phyloP scores from a whole-genome alignment of 2,329 filamentous ascomycete species.

The Lachnellula suecica region DNA sequence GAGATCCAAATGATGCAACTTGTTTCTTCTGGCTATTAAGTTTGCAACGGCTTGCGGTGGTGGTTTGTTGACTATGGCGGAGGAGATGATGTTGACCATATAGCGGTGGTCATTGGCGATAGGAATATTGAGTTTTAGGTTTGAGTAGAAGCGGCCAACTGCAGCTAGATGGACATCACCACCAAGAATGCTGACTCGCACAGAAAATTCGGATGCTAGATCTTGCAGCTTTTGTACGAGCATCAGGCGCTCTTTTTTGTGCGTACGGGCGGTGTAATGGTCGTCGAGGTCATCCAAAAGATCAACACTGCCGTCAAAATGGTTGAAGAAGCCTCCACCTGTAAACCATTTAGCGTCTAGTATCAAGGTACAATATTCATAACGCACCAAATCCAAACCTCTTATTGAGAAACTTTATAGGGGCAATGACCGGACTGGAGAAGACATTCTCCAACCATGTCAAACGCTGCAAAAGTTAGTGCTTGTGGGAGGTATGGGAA shows the following conservation, averaged over 20 bases:
- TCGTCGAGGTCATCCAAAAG: constrained; percentile 92
- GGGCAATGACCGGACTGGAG: constrained; percentile 80
- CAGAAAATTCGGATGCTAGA: constrained; percentile 80
- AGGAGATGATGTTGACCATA: constrained; percentile 92
- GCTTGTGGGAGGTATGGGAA: constrained; percentile 30
- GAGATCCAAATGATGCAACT: constrained; percentile 65
- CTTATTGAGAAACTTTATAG: constrained; percentile 86
- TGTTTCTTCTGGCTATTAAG: constrained; percentile 87
- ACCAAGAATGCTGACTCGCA: constrained; percentile 87
- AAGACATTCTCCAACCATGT: constrained; percentile 98
- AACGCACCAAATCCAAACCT: constrained; percentile 71
- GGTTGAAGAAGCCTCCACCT: constrained; percentile 84
- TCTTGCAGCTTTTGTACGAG: constrained; percentile 81
- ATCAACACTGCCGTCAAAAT: constrained; percentile 92
- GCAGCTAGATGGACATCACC: constrained; percentile 94
- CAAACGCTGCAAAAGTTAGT: constrained; percentile 57
- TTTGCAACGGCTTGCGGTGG: constrained; percentile 87
- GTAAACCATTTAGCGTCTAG: constrained; percentile 1
- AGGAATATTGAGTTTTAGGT: constrained; percentile 73
- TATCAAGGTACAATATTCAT: not conserved
- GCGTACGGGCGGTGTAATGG: constrained; percentile 89
- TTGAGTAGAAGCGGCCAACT: constrained; percentile 91
- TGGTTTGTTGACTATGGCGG: constrained; percentile 93
- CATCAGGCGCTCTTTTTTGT: constrained; percentile 82
- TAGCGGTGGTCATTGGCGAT: constrained; percentile 86